phyloP scores from a whole-genome alignment of 169 alveolate genomes.

The Plasmodium vivax region DNA sequence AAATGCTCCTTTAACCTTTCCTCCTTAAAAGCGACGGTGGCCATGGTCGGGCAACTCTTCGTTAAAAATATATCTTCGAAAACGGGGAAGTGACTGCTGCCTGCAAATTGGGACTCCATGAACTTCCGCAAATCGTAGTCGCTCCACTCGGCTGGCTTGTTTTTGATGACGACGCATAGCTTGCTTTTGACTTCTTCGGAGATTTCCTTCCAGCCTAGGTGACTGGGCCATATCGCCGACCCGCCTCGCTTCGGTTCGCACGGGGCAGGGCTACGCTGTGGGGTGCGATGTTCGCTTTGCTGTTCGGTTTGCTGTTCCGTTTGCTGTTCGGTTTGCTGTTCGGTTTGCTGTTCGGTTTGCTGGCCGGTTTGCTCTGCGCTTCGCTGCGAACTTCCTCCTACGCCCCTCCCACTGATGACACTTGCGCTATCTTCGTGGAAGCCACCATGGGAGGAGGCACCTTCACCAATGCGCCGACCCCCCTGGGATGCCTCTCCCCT shows the following conservation, averaged over 20 bases:
- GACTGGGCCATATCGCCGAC: slow-evolving; percentile 14
- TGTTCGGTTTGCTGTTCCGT: no score
- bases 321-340: no score
- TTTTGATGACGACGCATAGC: slow-evolving; percentile 34
- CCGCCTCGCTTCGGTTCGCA: background rate
- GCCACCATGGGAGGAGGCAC: background rate
- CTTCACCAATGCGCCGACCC: background rate
- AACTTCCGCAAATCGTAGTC: slow-evolving; percentile 28
- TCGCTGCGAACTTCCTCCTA: no score
- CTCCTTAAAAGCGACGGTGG: slow-evolving; percentile 39
- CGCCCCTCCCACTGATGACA: background rate
- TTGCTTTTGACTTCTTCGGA: slow-evolving; percentile 24
- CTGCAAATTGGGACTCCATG: slow-evolving; percentile 26
- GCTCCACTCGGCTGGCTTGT: slow-evolving; percentile 48
- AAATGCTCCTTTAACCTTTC: background rate
- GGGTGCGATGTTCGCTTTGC: no score
- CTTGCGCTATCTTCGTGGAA: background rate
- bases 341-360: no score
- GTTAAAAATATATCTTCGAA: slow-evolving; percentile 44
- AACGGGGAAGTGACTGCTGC: background rate
- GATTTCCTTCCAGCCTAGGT: slow-evolving; percentile 38
- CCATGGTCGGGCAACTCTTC: slow-evolving; percentile 40
- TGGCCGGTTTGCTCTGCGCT: no score
- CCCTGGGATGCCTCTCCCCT: background rate
- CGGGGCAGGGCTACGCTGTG: no score